Evolutionary conservation across 1,139 yeast species (phyloP).

Genomic region (Blastobotrys aristatus): DNA sequence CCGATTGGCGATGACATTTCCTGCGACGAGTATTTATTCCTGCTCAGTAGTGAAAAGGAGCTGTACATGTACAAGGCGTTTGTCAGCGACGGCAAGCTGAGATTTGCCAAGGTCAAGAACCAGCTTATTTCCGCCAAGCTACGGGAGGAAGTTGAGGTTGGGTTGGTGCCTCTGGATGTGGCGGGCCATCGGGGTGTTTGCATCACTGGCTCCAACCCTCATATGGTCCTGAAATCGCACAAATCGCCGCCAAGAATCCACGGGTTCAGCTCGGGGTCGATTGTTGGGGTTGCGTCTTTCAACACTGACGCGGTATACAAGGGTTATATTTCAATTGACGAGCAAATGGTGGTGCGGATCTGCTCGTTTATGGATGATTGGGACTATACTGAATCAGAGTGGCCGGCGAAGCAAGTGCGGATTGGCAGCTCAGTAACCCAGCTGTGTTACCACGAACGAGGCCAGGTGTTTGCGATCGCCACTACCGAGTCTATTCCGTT

Average conservation of each 20-base stretch:
- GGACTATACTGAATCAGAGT: constrained; percentile 21
- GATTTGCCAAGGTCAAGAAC: constrained; percentile 47
- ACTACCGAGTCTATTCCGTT: constrained; percentile 58
- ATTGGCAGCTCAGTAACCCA: constrained; percentile 61
- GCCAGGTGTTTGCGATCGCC: constrained; percentile 62
- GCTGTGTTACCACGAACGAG: constrained; percentile 65
- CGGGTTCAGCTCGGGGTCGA: constrained; percentile 60
- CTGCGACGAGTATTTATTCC: constrained; percentile 56
- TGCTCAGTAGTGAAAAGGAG: constrained; percentile 79
- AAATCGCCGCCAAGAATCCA: constrained; percentile 64
- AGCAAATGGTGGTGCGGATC: constrained; percentile 48
- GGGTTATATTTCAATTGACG: constrained; percentile 71
- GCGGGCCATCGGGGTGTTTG: constrained; percentile 59
- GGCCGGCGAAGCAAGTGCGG: constrained; percentile 25
- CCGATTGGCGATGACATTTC: constrained; percentile 50
- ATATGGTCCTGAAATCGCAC: constrained; percentile 57
- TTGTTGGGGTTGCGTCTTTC: constrained; percentile 27
- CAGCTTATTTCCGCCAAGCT: constrained; percentile 30
- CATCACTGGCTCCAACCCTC: constrained; percentile 73
- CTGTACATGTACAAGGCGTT: constrained; percentile 59
- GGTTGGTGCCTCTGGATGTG: constrained; percentile 23
- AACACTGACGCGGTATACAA: constrained; percentile 34
- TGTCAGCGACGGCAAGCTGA: constrained; percentile 45
- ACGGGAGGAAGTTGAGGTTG: constrained; percentile 3
- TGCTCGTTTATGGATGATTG: constrained; percentile 22